These are phyloP conservation scores for Dryas drummondii DNA, from an alignment of 306 rosid genomes.

Conservation along the genomic window DNA sequence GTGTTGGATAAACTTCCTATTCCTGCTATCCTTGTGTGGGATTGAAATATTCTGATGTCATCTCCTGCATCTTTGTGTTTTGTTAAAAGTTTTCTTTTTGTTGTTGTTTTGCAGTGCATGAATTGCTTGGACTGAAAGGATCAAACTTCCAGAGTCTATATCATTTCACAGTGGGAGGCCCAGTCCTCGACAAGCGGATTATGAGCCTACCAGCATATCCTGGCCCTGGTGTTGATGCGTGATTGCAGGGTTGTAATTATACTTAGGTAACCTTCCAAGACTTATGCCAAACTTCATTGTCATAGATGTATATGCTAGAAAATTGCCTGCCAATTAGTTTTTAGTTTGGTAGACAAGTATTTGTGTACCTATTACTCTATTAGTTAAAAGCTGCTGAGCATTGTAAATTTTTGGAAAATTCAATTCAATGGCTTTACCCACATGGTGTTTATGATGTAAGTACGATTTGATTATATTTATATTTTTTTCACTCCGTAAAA, in stretches of 20 bases:
- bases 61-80: not conserved
- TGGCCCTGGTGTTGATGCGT: slow-evolving; percentile 65
- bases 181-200: slow-evolving; percentile 77
- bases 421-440: not conserved
- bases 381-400: not conserved
- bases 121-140: slow-evolving; percentile 70
- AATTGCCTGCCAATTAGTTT: not conserved
- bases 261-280: not conserved
- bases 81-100: not conserved
- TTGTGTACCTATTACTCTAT: not conserved
- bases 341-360: not conserved
- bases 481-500: not conserved
- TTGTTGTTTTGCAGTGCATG: slow-evolving; percentile 71
- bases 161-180: slow-evolving; percentile 93
- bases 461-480: not conserved
- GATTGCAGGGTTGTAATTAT: slow-evolving; percentile 19
- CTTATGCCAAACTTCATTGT: not conserved
- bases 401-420: not conserved
- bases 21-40: not conserved
- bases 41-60: not conserved
- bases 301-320: not conserved
- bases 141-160: slow-evolving; percentile 82
- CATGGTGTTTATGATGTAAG: not conserved
- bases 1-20: too few relatives aligned
- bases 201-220: slow-evolving; percentile 98